These are phyloP conservation scores for Phycomyces nitens DNA, from an alignment of 192 early-diverging fungal genomes.

Conservation along the genomic window DNA sequence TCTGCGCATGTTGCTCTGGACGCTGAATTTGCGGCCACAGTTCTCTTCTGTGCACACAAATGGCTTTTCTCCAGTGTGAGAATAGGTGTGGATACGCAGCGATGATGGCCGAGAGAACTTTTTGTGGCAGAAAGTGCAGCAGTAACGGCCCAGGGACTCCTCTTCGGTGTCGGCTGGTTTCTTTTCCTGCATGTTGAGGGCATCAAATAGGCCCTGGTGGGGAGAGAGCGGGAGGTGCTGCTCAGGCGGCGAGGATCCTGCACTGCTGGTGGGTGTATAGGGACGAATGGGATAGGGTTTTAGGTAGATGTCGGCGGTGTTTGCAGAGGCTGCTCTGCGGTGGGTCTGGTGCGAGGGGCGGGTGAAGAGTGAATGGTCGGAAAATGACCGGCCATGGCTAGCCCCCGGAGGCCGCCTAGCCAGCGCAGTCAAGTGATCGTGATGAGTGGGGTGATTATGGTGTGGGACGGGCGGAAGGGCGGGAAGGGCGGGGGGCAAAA, in stretches of 20 bases:
- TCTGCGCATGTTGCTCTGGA: constrained; percentile 73
- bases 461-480: neutral
- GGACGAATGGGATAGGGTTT: constrained; percentile 2
- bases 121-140: constrained; percentile 60
- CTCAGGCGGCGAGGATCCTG: neutral
- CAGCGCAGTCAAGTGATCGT: neutral
- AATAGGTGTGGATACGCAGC: constrained; percentile 63
- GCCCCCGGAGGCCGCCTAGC: constrained; percentile 15
- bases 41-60: constrained; percentile 58
- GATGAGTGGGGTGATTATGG: neutral
- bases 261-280: constrained; percentile 5
- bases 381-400: constrained; percentile 11
- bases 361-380: constrained; percentile 7
- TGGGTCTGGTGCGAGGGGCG: constrained; percentile 6
- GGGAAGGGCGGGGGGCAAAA: neutral
- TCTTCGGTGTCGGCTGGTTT: neutral
- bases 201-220: constrained; percentile 5
- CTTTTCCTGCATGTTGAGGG: neutral
- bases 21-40: constrained; percentile 67
- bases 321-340: constrained; percentile 16
- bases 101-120: constrained; percentile 68
- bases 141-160: constrained; percentile 43
- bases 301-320: constrained; percentile 1
- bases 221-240: neutral
- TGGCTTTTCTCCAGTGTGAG: constrained; percentile 77